Evolutionary conservation across 305 asterid species (phyloP).

Genomic region (Salvia sclarea): DNA sequence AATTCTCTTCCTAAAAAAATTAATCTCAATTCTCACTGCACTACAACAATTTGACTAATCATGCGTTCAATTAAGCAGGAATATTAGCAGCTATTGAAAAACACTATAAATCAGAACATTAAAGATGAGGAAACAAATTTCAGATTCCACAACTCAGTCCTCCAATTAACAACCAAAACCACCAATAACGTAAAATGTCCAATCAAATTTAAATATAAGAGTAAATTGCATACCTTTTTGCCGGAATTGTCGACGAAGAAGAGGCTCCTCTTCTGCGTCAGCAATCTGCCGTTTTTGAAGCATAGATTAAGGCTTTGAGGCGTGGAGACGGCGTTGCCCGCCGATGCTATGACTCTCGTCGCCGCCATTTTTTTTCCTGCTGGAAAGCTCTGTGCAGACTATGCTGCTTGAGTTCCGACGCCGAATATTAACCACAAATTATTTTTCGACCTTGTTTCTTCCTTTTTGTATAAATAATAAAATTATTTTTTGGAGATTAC

Average conservation of each 20-base stretch:
- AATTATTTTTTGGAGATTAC: no score
- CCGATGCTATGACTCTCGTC: constrained; percentile 61
- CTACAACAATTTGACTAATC: not conserved
- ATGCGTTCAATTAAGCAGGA: no score
- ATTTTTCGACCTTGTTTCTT: not conserved
- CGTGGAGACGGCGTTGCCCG: constrained; percentile 52
- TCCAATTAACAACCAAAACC: not conserved
- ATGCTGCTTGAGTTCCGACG: constrained; percentile 16
- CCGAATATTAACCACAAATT: constrained; percentile 33
- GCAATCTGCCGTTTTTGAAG: constrained; percentile 40
- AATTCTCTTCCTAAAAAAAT: no score
- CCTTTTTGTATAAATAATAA: not conserved
- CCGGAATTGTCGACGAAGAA: constrained; percentile 73
- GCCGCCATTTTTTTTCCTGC: constrained; percentile 60
- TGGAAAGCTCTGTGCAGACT: constrained; percentile 22
- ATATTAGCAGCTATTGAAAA: not conserved
- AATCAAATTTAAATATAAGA: constrained; percentile 9
- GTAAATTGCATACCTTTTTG: constrained; percentile 57
- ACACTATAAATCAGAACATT: not conserved
- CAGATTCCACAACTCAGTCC: constrained; percentile 13
- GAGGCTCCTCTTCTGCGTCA: constrained; percentile 54
- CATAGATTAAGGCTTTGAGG: constrained; percentile 46
- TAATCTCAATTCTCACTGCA: not conserved
- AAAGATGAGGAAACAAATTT: not conserved
- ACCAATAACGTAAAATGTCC: not conserved